A percentile compares a stretch with the other conserved stretches of the same genome.
phyloP scores from a whole-genome alignment of 2,329 filamentous ascomycete genomes.

The Aureobasidium sp. region DNA sequence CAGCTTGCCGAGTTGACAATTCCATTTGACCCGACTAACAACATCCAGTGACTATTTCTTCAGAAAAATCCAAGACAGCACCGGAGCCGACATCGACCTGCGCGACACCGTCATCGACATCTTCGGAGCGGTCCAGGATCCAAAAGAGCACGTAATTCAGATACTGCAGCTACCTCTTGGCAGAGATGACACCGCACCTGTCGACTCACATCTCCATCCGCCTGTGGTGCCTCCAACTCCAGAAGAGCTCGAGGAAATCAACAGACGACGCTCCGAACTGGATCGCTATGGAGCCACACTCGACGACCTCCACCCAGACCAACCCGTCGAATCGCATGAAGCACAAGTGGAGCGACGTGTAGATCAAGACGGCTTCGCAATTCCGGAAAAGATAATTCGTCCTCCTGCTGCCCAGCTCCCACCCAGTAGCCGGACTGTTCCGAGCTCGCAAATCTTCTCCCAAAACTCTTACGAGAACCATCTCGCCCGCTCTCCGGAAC shows the following conservation, averaged over 20 bases:
- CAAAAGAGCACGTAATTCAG: conserved; percentile 26
- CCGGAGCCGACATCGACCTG: conserved; percentile 32
- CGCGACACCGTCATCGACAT: conserved; percentile 31
- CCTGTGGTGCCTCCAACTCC: background rate
- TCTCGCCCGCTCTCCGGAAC: conserved; percentile 5
- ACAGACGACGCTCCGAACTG: conserved; percentile 25
- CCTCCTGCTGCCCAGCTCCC: background rate
- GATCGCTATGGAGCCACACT: conserved; percentile 18
- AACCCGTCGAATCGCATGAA: conserved; percentile 25
- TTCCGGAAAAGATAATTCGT: background rate
- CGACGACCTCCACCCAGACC: conserved; percentile 23
- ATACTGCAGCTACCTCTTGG: conserved; percentile 27
- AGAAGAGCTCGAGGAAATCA: conserved; percentile 20
- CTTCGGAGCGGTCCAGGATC: conserved; percentile 28
- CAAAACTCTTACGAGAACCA: conserved; percentile 11
- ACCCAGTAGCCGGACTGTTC: background rate
- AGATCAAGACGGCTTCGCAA: conserved; percentile 15
- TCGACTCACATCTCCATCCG: conserved; percentile 25
- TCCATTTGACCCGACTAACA: conserved; percentile 19
- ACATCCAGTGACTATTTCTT: conserved; percentile 27
- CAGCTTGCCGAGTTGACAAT: too few relatives aligned
- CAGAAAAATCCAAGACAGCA: conserved; percentile 32
- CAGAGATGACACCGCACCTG: conserved; percentile 30
- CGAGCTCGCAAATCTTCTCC: background rate
- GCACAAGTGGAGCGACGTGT: background rate